A percentile compares a stretch with the other conserved stretches of the same genome.
Conservation (phyloP, 805 yeast genomes). For the Wickerhamiella allomyrinae region DNA sequence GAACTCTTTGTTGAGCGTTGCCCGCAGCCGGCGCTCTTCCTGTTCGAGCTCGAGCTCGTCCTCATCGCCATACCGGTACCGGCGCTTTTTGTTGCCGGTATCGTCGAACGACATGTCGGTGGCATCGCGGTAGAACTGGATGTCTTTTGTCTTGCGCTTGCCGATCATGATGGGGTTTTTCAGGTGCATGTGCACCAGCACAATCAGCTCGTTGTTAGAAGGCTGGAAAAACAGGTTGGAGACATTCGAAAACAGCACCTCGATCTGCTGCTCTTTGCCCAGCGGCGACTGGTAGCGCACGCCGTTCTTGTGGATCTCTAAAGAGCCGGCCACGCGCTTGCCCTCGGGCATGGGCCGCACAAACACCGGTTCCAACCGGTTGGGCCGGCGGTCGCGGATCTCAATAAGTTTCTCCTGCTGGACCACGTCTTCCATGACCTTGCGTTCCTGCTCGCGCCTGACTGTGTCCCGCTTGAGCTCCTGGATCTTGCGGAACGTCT, state of each 20-base stretch:
- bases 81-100: slow-evolving; percentile 85
- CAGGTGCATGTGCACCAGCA: slow-evolving; percentile 81
- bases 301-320: slow-evolving; percentile 92
- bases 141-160: slow-evolving; percentile 85
- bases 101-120: slow-evolving; percentile 93
- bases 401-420: slow-evolving; percentile 81
- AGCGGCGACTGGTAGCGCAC: slow-evolving; percentile 80
- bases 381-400: slow-evolving; percentile 68
- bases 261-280: slow-evolving; percentile 74
- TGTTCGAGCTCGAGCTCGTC: slow-evolving; percentile 98
- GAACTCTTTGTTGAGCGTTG: slow-evolving; percentile 82
- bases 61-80: slow-evolving; percentile 86
- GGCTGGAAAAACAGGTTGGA: slow-evolving; percentile 93
- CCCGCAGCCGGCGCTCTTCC: slow-evolving; percentile 89
- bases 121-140: slow-evolving; percentile 94
- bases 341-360: slow-evolving; percentile 95
- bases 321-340: slow-evolving; percentile 82
- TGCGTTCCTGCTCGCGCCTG: slow-evolving; percentile 79
- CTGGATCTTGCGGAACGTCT: slow-evolving; percentile 74
- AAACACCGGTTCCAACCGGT: slow-evolving; percentile 74
- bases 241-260: slow-evolving; percentile 76
- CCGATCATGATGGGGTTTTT: slow-evolving; percentile 91
- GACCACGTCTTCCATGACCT: slow-evolving; percentile 86
- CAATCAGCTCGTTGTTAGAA: slow-evolving; percentile 85
- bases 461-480: slow-evolving; percentile 86